Evolutionary conservation across 2,329 filamentous ascomycete species (phyloP).

Genomic region (Xylaria sp.): DNA sequence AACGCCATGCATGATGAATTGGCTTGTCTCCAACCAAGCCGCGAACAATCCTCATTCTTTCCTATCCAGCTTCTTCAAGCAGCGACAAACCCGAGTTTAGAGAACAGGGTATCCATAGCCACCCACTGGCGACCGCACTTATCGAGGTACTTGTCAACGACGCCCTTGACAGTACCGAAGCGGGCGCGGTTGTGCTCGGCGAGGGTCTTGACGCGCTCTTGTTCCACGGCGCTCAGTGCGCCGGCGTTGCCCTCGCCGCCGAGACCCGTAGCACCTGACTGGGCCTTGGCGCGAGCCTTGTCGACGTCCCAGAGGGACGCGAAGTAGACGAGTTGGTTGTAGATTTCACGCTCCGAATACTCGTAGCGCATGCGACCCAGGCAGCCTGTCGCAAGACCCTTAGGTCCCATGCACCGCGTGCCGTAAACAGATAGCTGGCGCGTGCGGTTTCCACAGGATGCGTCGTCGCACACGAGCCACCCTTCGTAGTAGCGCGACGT

Average conservation of each 20-base stretch:
- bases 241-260: slow-evolving; percentile 42
- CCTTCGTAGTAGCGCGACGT: slow-evolving; percentile 90
- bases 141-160: slow-evolving; percentile 85
- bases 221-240: slow-evolving; percentile 61
- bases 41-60: neutral
- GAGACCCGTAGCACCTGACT: slow-evolving; percentile 56
- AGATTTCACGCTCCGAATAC: slow-evolving; percentile 86
- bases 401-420: slow-evolving; percentile 85
- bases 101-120: slow-evolving; percentile 89
- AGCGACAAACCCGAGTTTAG: slow-evolving; percentile 66
- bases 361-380: slow-evolving; percentile 89
- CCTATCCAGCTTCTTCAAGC: slow-evolving; percentile 16
- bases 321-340: slow-evolving; percentile 94
- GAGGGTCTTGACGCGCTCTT: slow-evolving; percentile 74
- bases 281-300: slow-evolving; percentile 69
- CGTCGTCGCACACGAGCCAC: slow-evolving; percentile 90
- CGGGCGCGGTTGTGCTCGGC: slow-evolving; percentile 84
- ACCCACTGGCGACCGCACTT: slow-evolving; percentile 94
- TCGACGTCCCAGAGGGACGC: slow-evolving; percentile 89
- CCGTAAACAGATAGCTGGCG: slow-evolving; percentile 95
- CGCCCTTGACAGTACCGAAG: slow-evolving; percentile 78
- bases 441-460: slow-evolving; percentile 85
- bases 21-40: neutral
- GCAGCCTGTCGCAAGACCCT: slow-evolving; percentile 85
- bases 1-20: slow-evolving; percentile 3